A percentile compares a stretch with the other conserved stretches of the same genome.
Conservation (phyloP, 768 basidiomycete species). For the Kondoa subrosea region DNA sequence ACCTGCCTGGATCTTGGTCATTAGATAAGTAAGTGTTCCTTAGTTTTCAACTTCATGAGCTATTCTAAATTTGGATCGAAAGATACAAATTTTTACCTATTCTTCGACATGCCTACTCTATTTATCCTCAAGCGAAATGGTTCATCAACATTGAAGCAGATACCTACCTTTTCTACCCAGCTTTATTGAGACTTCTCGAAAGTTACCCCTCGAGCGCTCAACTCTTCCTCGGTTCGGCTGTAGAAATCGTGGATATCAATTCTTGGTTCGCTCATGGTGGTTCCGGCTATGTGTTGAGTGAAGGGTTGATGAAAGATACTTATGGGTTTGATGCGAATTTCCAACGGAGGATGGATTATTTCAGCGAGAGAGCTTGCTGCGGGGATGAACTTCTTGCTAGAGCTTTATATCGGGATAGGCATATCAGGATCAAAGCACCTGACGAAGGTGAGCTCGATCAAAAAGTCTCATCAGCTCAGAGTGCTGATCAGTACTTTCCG, state of each 20-base stretch:
- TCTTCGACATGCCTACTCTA: not conserved
- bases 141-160: conserved; percentile 8
- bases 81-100: conserved; percentile 8
- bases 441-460: too few species aligned
- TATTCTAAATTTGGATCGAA: not conserved
- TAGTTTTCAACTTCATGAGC: not conserved
- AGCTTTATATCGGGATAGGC: not conserved
- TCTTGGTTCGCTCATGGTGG: not conserved
- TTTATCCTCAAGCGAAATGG: not conserved
- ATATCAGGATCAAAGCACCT: not conserved
- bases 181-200: not conserved
- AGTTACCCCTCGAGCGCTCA: not conserved
- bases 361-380: not conserved
- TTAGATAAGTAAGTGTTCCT: not conserved
- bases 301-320: conserved; percentile 5
- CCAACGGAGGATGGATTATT: not conserved
- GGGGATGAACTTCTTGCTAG: conserved; percentile 3
- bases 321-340: not conserved
- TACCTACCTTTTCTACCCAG: conserved; percentile 1
- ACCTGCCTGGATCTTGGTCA: conserved; percentile 2
- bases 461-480: too few species aligned
- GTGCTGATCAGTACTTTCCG: too few species aligned
- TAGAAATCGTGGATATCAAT: not conserved
- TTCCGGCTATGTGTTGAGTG: not conserved
- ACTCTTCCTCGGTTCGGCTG: not conserved